Percentiles rank a stretch among this genome's conserved stretches.
phyloP scores from a whole-genome alignment of 139 green algal species.

The Zygnema circumcarinatum region DNA sequence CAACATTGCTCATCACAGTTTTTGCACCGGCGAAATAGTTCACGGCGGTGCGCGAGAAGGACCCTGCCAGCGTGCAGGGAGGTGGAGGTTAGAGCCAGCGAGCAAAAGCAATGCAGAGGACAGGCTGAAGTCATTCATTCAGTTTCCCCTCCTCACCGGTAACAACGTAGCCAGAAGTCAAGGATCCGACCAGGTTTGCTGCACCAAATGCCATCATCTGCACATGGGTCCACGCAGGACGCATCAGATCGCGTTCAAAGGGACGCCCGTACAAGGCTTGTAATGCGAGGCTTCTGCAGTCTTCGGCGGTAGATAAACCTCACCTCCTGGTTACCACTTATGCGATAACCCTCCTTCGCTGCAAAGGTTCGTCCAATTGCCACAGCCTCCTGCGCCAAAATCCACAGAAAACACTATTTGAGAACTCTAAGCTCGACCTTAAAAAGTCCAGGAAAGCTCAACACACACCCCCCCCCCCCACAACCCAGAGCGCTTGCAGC shows the following conservation, averaged over 20 bases:
- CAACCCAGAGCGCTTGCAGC: too few relatives aligned
- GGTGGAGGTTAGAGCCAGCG: neutral
- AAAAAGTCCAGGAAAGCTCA: too few relatives aligned
- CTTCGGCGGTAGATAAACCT: too few relatives aligned
- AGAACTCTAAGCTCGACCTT: too few relatives aligned
- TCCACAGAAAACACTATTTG: too few relatives aligned
- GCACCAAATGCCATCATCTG: constrained; percentile 13
- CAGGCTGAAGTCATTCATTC: too few relatives aligned
- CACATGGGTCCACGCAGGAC: too few relatives aligned
- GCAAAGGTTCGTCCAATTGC: constrained; percentile 54
- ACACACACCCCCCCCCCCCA: too few relatives aligned
- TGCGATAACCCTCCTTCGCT: constrained; percentile 39
- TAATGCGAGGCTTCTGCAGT: too few relatives aligned
- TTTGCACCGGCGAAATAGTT: constrained; percentile 37
- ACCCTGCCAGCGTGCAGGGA: constrained; percentile 36
- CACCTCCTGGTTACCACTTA: constrained; percentile 52
- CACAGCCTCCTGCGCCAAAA: constrained; percentile 42
- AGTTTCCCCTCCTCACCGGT: constrained; percentile 8
- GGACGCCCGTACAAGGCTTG: too few relatives aligned
- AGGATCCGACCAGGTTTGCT: constrained; percentile 6
- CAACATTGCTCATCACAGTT: constrained; percentile 29
- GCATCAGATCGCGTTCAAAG: too few relatives aligned
- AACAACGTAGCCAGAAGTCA: constrained; percentile 22
- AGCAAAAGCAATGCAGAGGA: neutral
- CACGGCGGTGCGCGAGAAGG: constrained; percentile 51